These are phyloP conservation scores for Holtermannia corniformis DNA, from an alignment of 768 basidiomycete species.

Conservation along the genomic window DNA sequence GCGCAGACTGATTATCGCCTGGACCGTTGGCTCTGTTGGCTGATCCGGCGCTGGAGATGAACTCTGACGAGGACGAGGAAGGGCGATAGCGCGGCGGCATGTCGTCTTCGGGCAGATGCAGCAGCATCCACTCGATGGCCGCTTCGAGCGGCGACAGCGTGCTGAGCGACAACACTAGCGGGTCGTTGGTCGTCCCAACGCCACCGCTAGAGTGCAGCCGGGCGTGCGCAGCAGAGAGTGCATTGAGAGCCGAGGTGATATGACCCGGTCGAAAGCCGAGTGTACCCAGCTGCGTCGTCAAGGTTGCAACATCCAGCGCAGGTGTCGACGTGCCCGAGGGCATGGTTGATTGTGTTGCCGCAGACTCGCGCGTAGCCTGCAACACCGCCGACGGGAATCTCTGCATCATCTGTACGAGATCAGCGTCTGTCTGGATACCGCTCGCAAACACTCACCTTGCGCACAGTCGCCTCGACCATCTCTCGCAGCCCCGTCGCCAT, in stretches of 20 bases:
- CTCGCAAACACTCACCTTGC: conserved; percentile 50
- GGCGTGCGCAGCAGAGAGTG: conserved; percentile 24
- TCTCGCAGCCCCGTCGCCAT: conserved; percentile 71
- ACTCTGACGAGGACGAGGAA: conserved; percentile 34
- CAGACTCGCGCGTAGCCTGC: conserved; percentile 35
- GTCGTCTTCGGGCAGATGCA: conserved; percentile 78
- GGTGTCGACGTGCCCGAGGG: conserved; percentile 21
- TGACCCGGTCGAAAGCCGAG: conserved; percentile 56
- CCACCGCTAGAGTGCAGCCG: conserved; percentile 46
- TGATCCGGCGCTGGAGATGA: conserved; percentile 36
- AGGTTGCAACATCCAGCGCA: conserved; percentile 43
- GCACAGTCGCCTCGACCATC: conserved; percentile 68
- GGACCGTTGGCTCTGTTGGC: conserved; percentile 11
- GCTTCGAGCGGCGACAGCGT: conserved; percentile 61
- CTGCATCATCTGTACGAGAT: conserved; percentile 35
- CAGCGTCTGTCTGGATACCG: conserved; percentile 2
- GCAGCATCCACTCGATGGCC: conserved; percentile 70
- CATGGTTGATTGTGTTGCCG: conserved; percentile 13
- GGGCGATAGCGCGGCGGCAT: conserved; percentile 50
- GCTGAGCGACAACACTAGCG: conserved; percentile 48
- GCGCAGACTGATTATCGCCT: conserved; percentile 13
- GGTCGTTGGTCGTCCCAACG: conserved; percentile 46
- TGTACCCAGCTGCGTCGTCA: conserved; percentile 51
- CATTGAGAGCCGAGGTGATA: conserved; percentile 51
- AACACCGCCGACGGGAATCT: conserved; percentile 40